Percentiles rank a stretch among this genome's conserved stretches.
These are phyloP conservation scores for Sphaerulina populicola DNA, from an alignment of 2,329 filamentous ascomycete genomes.

Conservation along the genomic window DNA sequence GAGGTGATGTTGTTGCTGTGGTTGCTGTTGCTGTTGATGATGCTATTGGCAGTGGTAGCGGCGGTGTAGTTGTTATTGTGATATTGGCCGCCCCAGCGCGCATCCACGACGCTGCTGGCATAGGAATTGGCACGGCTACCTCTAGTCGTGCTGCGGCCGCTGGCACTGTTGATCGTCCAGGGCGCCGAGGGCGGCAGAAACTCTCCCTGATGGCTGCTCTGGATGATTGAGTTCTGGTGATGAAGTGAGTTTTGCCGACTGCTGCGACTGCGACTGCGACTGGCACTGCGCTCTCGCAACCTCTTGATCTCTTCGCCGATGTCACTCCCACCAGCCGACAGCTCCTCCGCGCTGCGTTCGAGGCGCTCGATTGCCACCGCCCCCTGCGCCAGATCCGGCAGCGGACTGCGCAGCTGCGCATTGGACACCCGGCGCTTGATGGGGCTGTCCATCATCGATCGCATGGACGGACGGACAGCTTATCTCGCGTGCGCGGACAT, in stretches of 20 bases:
- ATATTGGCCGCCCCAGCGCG: conserved; percentile 57
- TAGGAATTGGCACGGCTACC: conserved; percentile 46
- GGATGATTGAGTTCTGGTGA: conserved; percentile 23
- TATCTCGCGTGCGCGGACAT: too few relatives aligned
- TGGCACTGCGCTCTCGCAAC: conserved; percentile 38
- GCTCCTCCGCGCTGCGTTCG: conserved; percentile 65
- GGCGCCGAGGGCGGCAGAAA: conserved; percentile 11
- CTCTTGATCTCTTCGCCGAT: conserved; percentile 71
- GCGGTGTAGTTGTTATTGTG: neutral
- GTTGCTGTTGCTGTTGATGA: too few relatives aligned
- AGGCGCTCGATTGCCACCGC: conserved; percentile 58
- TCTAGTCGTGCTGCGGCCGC: conserved; percentile 34
- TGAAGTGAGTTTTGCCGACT: neutral
- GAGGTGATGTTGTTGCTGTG: conserved; percentile 47
- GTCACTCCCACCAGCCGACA: conserved; percentile 60
- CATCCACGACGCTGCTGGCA: conserved; percentile 53
- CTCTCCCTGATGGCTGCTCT: conserved; percentile 15
- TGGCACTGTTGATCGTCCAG: conserved; percentile 3
- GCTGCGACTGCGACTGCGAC: conserved; percentile 11
- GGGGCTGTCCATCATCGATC: neutral
- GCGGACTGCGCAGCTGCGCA: conserved; percentile 1
- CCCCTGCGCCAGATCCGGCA: conserved; percentile 6
- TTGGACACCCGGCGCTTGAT: conserved; percentile 8
- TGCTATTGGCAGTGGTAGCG: too few relatives aligned
- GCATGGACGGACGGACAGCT: too few relatives aligned